Evolutionary conservation across 495 filamentous ascomycete species (phyloP), one percentile per base, ranked within the genome.

Genomic region (Apiosordaria backusii): DNA sequence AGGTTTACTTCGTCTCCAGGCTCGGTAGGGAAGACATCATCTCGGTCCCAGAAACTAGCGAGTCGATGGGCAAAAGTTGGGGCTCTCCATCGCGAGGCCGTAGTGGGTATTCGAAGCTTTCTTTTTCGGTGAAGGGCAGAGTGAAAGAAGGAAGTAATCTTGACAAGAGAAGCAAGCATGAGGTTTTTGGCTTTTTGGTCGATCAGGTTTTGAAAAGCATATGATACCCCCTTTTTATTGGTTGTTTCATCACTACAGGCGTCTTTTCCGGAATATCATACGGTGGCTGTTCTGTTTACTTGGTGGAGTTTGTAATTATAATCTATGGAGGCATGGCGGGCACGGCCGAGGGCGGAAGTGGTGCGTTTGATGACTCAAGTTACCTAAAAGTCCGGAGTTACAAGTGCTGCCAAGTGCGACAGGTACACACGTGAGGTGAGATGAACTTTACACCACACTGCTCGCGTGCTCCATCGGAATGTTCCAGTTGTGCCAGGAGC

Each of bases 31-130:
- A 71, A 69, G 67, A 64, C 25, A 0, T 53, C 66, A 19, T 29
- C 65, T 0, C 35, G 40, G 22, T 60, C 57, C 4, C 59, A 61
- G 18, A 69, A 68, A 27, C 53, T 70, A 5, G 69, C 76, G 35
- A 70, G 68, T 60, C 75, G 70, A 64, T 76, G 75, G 78, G 65
- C 66, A 16, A 70, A 72, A 62, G 72, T 76, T 0, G 74, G 76
- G 21, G 71, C 66, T 57, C 71, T 78, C 59, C 73, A 77, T 50
- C 75, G 75, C 29, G 79, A 76, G 23, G 74, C 76, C 57, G 70
- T 82, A 60, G 77, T 75, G 23, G 75, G 79, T 21, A 75, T 80
- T 61, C 76, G 78, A 35, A 80, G 70, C 45, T 45, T 45, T 45
- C 73, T 80, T 23, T 83, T 84, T 61, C 74, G 75, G 27, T 81